Percentiles rank a stretch among this genome's conserved stretches.
phyloP scores from a whole-genome alignment of 352 stramenopile genomes.

The Globisporangium megalacanthum region DNA sequence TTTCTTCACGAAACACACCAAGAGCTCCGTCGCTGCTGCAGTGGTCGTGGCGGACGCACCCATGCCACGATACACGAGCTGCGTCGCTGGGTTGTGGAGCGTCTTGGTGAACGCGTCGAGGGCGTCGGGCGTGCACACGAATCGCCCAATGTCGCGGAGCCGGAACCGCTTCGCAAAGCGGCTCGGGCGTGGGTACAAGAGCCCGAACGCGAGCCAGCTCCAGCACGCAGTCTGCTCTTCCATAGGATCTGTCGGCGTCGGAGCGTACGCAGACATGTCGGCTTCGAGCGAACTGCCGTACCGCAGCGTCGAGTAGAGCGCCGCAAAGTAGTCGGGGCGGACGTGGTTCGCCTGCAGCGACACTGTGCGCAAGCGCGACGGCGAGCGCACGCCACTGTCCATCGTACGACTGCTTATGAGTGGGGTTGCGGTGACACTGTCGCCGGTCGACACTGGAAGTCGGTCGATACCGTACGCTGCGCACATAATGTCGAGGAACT shows the following conservation, averaged over 20 bases:
- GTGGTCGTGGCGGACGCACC: too few relatives aligned
- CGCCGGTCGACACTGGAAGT: background rate
- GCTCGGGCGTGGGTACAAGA: conserved; percentile 16
- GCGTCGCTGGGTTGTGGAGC: conserved; percentile 1
- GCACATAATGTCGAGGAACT: conserved; percentile 7
- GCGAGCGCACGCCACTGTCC: background rate
- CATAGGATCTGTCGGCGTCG: background rate
- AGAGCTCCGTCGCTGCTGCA: background rate
- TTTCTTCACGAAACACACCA: conserved; percentile 1
- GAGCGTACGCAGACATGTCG: background rate
- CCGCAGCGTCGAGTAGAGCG: conserved; percentile 1
- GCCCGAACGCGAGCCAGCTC: conserved; percentile 17
- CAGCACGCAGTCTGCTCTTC: conserved; percentile 2
- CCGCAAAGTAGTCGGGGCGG: background rate
- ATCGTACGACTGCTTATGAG: too few relatives aligned
- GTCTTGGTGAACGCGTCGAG: background rate
- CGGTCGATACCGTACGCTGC: background rate
- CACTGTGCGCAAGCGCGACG: background rate
- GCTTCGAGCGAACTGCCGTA: background rate
- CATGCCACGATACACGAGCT: background rate
- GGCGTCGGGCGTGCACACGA: background rate
- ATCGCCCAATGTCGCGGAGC: conserved; percentile 4
- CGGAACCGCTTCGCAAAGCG: conserved; percentile 3
- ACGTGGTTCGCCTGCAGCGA: background rate
- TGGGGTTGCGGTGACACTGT: background rate